phyloP scores from a whole-genome alignment of 2,329 filamentous ascomycete genomes.

The Drechslerella coelobrocha region DNA sequence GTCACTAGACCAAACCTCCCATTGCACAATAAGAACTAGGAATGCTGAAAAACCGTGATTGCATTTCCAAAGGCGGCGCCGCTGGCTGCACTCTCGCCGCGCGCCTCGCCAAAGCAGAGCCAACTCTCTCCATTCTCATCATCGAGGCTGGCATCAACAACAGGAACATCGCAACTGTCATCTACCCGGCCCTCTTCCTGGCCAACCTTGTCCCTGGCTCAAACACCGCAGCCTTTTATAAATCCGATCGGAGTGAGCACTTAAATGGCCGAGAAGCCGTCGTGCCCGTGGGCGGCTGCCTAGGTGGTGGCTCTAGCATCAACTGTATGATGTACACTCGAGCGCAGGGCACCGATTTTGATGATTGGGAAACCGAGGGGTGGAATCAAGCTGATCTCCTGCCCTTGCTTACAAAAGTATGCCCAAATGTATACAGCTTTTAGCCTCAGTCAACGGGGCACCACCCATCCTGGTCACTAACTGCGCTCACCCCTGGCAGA shows the following conservation, averaged over 20 bases:
- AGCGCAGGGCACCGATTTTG: slow-evolving; percentile 61
- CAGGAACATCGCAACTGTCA: slow-evolving; percentile 62
- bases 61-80: slow-evolving; percentile 59
- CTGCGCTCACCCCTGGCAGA: slow-evolving; percentile 24
- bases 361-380: slow-evolving; percentile 64
- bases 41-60: background rate
- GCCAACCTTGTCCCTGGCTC: slow-evolving; percentile 62
- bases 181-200: slow-evolving; percentile 64
- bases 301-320: slow-evolving; percentile 70
- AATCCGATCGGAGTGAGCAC: slow-evolving; percentile 61
- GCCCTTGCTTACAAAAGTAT: slow-evolving; percentile 64
- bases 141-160: slow-evolving; percentile 66
- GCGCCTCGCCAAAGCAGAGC: slow-evolving; percentile 63
- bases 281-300: slow-evolving; percentile 60
- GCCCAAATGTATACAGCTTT: background rate
- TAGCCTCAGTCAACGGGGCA: background rate
- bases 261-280: slow-evolving; percentile 61
- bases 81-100: slow-evolving; percentile 63
- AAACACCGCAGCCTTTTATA: slow-evolving; percentile 64
- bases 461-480: background rate
- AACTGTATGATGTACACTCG: slow-evolving; percentile 66
- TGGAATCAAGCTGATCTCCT: slow-evolving; percentile 65
- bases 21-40: background rate
- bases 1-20: background rate
- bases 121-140: slow-evolving; percentile 62